Evolutionary conservation across 305 asterid species (phyloP).

Genomic region (Fraxinus nigra): DNA sequence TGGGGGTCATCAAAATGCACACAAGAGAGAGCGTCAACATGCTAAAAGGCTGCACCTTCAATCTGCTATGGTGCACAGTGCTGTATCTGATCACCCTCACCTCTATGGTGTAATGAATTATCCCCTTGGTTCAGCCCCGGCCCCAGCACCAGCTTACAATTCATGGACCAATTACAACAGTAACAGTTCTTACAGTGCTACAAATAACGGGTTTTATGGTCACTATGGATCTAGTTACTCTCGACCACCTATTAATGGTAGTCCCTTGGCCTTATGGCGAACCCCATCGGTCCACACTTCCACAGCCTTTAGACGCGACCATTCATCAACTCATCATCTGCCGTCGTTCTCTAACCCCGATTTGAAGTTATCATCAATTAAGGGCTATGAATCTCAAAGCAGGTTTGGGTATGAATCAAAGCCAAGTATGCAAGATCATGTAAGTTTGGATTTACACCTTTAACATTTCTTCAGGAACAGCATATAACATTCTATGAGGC

Average conservation of each 20-base stretch:
- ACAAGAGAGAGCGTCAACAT: slow-evolving; percentile 48
- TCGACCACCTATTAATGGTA: slow-evolving; percentile 33
- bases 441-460: slow-evolving; percentile 51
- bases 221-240: slow-evolving; percentile 10
- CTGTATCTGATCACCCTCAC: slow-evolving; percentile 27
- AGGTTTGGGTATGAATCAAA: slow-evolving; percentile 30
- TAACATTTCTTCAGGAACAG: slow-evolving; percentile 11
- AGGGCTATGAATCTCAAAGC: slow-evolving; percentile 19
- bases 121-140: slow-evolving; percentile 18
- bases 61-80: slow-evolving; percentile 35
- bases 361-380: slow-evolving; percentile 19
- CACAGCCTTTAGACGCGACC: slow-evolving; percentile 18
- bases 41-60: slow-evolving; percentile 44
- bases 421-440: slow-evolving; percentile 36
- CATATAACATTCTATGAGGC: background rate
- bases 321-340: slow-evolving; percentile 25
- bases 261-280: slow-evolving; percentile 42
- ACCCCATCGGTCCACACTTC: slow-evolving; percentile 22
- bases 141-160: background rate
- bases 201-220: slow-evolving; percentile 26
- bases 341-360: slow-evolving; percentile 20
- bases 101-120: slow-evolving; percentile 40
- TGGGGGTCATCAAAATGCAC: slow-evolving; percentile 55
- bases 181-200: background rate
- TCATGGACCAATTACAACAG: slow-evolving; percentile 16